Percentiles rank a stretch among this genome's conserved stretches.
Evolutionary conservation across 2,329 filamentous ascomycete species (phyloP).

Genomic region (Gremmenia infestans): DNA sequence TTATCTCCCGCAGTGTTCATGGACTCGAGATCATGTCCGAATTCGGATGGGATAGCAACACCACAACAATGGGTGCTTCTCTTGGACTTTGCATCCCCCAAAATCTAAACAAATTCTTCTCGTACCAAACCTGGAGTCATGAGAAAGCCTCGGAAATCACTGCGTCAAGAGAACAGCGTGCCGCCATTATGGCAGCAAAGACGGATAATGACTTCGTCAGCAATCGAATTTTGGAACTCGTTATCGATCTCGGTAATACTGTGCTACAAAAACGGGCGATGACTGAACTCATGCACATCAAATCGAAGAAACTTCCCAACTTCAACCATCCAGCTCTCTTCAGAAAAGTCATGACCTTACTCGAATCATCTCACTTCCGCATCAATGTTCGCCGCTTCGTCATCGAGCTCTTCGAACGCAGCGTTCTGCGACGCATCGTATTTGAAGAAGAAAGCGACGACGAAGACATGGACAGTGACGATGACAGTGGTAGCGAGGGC

Average conservation of each 20-base stretch:
- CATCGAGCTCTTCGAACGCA: constrained; percentile 90
- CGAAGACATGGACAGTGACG: constrained; percentile 36
- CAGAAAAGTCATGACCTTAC: constrained; percentile 74
- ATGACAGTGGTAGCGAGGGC: constrained; percentile 35
- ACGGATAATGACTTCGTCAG: constrained; percentile 58
- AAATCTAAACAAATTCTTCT: constrained; percentile 73
- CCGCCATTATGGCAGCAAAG: constrained; percentile 40
- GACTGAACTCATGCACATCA: constrained; percentile 74
- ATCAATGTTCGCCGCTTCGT: constrained; percentile 84
- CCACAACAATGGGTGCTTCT: constrained; percentile 75
- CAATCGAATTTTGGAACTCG: constrained; percentile 73
- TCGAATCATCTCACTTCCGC: constrained; percentile 87
- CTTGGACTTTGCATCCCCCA: constrained; percentile 83
- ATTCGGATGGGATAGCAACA: constrained; percentile 88
- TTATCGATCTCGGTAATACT: constrained; percentile 87
- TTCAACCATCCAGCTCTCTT: constrained; percentile 78
- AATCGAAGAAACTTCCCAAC: constrained; percentile 65
- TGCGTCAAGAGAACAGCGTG: constrained; percentile 41
- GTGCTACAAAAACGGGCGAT: constrained; percentile 86
- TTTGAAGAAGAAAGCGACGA: constrained; percentile 55
- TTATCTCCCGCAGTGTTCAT: constrained; percentile 88
- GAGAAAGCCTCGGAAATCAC: constrained; percentile 28
- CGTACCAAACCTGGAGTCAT: constrained; percentile 55
- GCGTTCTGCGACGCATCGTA: constrained; percentile 77
- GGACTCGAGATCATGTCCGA: constrained; percentile 88